A percentile compares a stretch with the other conserved stretches of the same genome.
Evolutionary conservation across 805 yeast genomes (phyloP).

Genomic region (Monosporozyma yasuniensis): DNA sequence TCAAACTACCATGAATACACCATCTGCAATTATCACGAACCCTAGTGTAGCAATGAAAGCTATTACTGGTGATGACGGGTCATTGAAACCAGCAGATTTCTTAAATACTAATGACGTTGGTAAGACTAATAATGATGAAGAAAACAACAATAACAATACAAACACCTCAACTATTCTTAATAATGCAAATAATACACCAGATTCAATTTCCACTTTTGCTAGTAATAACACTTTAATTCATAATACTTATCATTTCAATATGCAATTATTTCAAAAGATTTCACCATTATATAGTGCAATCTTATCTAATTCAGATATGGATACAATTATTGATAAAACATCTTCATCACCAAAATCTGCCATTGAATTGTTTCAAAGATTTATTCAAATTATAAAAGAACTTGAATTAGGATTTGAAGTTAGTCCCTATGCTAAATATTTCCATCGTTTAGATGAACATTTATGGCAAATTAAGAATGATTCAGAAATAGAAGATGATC

Average conservation of each 20-base stretch:
- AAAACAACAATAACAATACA: not conserved
- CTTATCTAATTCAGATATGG: slow-evolving; percentile 14
- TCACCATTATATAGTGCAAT: slow-evolving; percentile 25
- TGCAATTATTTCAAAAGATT: slow-evolving; percentile 18
- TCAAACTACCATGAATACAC: slow-evolving; percentile 18
- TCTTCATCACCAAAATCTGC: slow-evolving; percentile 26
- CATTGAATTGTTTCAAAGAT: slow-evolving; percentile 28
- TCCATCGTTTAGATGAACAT: slow-evolving; percentile 20
- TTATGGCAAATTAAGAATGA: slow-evolving; percentile 26
- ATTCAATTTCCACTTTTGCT: slow-evolving; percentile 2
- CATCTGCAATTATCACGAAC: slow-evolving; percentile 8
- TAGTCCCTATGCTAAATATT: slow-evolving; percentile 26
- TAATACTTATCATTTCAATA: slow-evolving; percentile 8
- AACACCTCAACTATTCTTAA: not conserved
- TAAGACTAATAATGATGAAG: not conserved
- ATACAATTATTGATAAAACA: slow-evolving; percentile 20
- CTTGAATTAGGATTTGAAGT: slow-evolving; percentile 24
- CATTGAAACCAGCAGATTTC: not conserved
- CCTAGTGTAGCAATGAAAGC: slow-evolving; percentile 5
- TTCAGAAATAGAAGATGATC: slow-evolving; percentile 19
- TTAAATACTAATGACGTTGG: slow-evolving; percentile 2
- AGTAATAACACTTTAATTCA: slow-evolving; percentile 1
- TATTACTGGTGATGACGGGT: not conserved
- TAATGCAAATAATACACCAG: slow-evolving; percentile 3
- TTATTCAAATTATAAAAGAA: slow-evolving; percentile 30